Base-by-base conservation (phyloP, 2,329 filamentous ascomycete species). In the Colletotrichum destructivum region DNA sequence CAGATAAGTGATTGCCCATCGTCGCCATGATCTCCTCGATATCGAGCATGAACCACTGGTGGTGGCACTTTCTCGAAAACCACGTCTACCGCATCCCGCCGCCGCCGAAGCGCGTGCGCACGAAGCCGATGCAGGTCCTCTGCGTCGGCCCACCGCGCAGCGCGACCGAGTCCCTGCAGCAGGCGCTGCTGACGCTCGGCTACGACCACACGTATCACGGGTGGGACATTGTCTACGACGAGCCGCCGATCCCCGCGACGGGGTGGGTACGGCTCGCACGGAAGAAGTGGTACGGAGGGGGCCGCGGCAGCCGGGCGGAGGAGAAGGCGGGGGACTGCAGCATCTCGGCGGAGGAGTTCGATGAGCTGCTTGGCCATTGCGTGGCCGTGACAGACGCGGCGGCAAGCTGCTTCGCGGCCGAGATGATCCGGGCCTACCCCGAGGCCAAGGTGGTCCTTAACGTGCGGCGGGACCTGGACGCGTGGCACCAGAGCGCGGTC, bases 371-470 rank as follows among this genome's bases (percentile, higher is more conserved):
- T n/a, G 77, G 78, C 11, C 74, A 78, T 66, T 71, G 66, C 4
- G 75, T 75, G 0, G 84, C 84, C 8, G 81, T 83, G 4, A 84
- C 84, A 9, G 86, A 87, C 72, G 75, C 80, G 1, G 81, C 85
- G 2, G 80, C 80, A 2, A 80, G 72, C 11, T 74, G 82, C 31
- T 83, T 88, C 54, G 82, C 79, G 3, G 79, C 81, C 18, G 85
- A 88, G 54, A 69, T 72, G 69, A 63, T 72, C 2, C 11, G 60
- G 12, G 69, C 69, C 31, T 72, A 72, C 3, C 69, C 69, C 12
- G 46, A 72, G 60, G 86, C 87, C 54, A 85, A 84, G 71, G 85
- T 88, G 13, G 81, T 88, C 21, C 80, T 84, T 66, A 77, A 79
- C 72, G 83, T 82, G 44, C 76, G 80, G 8, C 75, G 80, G n/a